Base-by-base conservation (phyloP, 2,329 filamentous ascomycete species). In the Botrytis pseudocinerea region DNA sequence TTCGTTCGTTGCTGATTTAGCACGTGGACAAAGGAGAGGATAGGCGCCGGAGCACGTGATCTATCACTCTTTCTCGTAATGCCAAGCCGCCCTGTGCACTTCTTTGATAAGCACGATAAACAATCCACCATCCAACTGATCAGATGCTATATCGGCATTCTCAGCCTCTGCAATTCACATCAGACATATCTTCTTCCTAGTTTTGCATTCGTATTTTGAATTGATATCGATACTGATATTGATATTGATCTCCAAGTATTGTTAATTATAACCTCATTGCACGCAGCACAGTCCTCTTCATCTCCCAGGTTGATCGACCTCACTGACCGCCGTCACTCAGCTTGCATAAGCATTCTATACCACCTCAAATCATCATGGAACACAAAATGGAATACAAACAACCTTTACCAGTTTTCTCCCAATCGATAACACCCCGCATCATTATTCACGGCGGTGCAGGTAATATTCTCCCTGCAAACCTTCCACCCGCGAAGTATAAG, bases 371-470 rank as follows among this genome's bases (percentile, higher is more conserved):
- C 44, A 71, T 59, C 16, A 72, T 72, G 62, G 62, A 72, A 57
- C 42, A 51, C 54, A 72, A 60, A 61, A 78, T 78, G 76, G 74
- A 77, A 59, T 78, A 77, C 72, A 75, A 73, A 70, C 65, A 51
- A n/a, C 74, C 71, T 38, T 69, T 46, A 18, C 22, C 35, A 28
- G 51, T 40, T 7, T 74, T 48, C 38, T 72, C 66, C 14, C 16
- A 66, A 7, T 44, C 32, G 12, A 75, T 78, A 57, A 75, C 74
- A 3, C 77, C 77, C 2, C 74, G 76, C 32, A 73, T 78, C 84
- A 44, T 90, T 87, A 22, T 78, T 35, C 77, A 78, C 78, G 92
- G 92, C 79, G 92, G 92, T 48, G 92, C 92, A 2, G 92, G 92
- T 65, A 91, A 91, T 79, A 90, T 93, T 77, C 85, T 85, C 40